These are phyloP conservation scores for Ettlia oleoabundans DNA, from an alignment of 139 green algal species.

Conservation along the genomic window DNA sequence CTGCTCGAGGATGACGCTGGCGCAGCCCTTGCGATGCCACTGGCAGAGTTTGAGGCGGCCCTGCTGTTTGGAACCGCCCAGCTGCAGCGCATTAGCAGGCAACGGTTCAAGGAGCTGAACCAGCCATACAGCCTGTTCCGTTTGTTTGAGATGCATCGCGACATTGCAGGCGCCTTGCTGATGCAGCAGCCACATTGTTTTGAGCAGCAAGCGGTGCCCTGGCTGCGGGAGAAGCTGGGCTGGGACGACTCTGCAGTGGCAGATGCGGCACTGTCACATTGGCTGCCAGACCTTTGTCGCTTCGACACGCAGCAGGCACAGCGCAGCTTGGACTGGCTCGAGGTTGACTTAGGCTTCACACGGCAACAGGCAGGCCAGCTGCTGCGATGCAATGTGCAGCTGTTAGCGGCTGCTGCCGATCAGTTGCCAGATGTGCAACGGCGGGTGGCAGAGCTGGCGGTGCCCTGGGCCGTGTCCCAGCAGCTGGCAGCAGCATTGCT, in stretches of 20 bases:
- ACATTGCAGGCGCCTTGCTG: background rate
- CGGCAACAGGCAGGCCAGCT: background rate
- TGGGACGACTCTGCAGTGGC: slow-evolving; percentile 19
- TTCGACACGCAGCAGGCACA: background rate
- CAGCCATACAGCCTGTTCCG: background rate
- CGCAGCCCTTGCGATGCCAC: background rate
- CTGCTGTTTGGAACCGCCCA: slow-evolving; percentile 15
- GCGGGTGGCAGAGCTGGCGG: background rate
- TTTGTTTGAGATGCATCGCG: background rate
- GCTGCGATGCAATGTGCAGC: background rate
- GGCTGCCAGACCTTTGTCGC: background rate
- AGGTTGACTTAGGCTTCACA: background rate
- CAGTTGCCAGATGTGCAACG: background rate
- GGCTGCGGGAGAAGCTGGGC: slow-evolving; percentile 16
- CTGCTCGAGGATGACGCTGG: background rate
- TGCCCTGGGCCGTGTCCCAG: background rate
- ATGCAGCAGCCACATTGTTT: slow-evolving; percentile 3
- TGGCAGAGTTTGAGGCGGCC: background rate
- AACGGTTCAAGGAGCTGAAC: slow-evolving; percentile 2
- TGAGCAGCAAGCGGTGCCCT: background rate
- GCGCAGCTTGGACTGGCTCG: slow-evolving; percentile 8
- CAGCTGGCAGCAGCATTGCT: background rate
- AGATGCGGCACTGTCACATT: background rate
- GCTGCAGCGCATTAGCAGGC: background rate
- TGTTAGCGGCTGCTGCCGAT: background rate